These are phyloP conservation scores for Fusarium sp. DNA, from an alignment of 2,329 filamentous ascomycete species.

Conservation along the genomic window DNA sequence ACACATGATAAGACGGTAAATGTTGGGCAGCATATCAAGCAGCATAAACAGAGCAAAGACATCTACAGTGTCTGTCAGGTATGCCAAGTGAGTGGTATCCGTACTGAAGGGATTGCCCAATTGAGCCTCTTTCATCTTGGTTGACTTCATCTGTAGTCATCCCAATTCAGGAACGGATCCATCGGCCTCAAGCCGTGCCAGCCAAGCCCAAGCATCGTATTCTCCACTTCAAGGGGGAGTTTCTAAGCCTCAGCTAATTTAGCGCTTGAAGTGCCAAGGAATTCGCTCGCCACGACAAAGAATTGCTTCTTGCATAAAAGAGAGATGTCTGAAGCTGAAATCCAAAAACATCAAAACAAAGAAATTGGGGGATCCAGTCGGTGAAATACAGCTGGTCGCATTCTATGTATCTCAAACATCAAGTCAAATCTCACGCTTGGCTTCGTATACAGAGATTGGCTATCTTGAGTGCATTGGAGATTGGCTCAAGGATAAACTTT, in stretches of 20 bases:
- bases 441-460: slow-evolving; percentile 24
- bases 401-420: background rate
- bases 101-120: background rate
- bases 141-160: background rate
- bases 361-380: background rate
- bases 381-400: background rate
- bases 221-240: slow-evolving; percentile 33
- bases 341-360: background rate
- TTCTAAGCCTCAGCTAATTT: slow-evolving; percentile 20
- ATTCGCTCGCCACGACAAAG: slow-evolving; percentile 15
- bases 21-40: background rate
- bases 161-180: slow-evolving; percentile 15
- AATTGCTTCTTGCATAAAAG: slow-evolving; percentile 12
- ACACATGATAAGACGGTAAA: background rate
- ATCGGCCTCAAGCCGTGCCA: slow-evolving; percentile 27
- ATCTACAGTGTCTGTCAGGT: background rate
- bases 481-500: slow-evolving; percentile 25
- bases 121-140: background rate
- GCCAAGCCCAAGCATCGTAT: slow-evolving; percentile 5
- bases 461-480: slow-evolving; percentile 12
- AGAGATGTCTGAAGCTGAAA: background rate
- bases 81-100: no score
- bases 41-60: background rate
- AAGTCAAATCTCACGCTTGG: background rate
- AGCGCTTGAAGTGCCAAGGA: slow-evolving; percentile 17